phyloP scores from a whole-genome alignment of 495 filamentous ascomycete genomes.

The Mytilinidion resinicola region DNA sequence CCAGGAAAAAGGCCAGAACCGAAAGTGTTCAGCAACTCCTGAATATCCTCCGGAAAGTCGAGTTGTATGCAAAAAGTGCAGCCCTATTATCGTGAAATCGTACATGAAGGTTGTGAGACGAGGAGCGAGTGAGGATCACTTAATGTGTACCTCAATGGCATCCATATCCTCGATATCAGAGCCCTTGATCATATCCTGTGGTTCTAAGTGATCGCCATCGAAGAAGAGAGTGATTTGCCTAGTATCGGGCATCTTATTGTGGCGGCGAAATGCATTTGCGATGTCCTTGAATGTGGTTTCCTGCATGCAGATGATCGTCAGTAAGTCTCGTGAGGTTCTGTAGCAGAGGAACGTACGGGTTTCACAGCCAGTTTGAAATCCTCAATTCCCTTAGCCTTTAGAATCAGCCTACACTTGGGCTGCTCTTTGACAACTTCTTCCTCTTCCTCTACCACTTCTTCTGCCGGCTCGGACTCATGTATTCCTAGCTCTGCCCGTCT shows the following conservation, averaged over 20 bases:
- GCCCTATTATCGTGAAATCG: too few relatives aligned
- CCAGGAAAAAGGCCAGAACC: too few relatives aligned
- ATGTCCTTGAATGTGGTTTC: conserved; percentile 50
- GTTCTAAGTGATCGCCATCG: conserved; percentile 71
- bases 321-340: neutral
- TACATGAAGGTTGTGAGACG: too few relatives aligned
- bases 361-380: conserved; percentile 56
- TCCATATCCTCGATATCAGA: conserved; percentile 78
- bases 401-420: conserved; percentile 46
- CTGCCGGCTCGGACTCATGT: conserved; percentile 26
- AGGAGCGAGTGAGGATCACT: conserved; percentile 5
- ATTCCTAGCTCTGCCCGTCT: neutral
- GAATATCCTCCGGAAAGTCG: too few relatives aligned
- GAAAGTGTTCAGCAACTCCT: too few relatives aligned
- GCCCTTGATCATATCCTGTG: conserved; percentile 53
- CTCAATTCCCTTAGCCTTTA: conserved; percentile 50
- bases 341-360: conserved; percentile 12
- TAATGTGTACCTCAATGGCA: conserved; percentile 30
- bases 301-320: conserved; percentile 27
- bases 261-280: conserved; percentile 46
- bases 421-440: conserved; percentile 32
- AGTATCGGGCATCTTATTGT: conserved; percentile 41
- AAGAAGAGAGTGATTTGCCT: conserved; percentile 60
- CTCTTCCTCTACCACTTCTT: conserved; percentile 38
- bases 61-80: too few relatives aligned